Conservation (phyloP, 2,329 filamentous ascomycete genomes). For the Sporothrix inflata region DNA sequence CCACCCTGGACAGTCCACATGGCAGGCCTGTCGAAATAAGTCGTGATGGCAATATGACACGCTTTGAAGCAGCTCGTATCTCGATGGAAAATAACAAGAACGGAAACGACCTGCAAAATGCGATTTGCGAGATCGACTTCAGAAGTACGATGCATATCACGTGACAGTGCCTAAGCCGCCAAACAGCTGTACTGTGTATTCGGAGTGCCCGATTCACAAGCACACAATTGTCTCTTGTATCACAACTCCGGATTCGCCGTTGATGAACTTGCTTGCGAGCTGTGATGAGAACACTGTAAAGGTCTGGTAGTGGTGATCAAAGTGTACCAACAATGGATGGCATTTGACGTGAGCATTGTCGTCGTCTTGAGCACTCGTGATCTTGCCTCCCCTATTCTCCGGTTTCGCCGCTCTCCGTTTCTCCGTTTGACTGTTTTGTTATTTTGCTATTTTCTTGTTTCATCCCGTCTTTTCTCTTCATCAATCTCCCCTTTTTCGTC, state of each 20-base stretch:
- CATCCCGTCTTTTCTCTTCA: slow-evolving; percentile 20
- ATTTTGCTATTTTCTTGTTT: neutral
- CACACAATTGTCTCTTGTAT: too few relatives aligned
- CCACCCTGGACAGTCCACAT: neutral
- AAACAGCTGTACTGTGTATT: neutral
- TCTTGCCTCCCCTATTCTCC: neutral
- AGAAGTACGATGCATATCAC: neutral
- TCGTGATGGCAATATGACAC: neutral
- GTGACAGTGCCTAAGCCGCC: neutral
- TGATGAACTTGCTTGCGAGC: neutral
- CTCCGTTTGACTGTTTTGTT: neutral
- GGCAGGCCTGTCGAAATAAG: neutral
- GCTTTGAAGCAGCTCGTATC: neutral
- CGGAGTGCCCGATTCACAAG: neutral
- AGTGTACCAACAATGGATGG: neutral
- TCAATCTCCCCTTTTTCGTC: neutral
- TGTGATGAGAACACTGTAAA: too few relatives aligned
- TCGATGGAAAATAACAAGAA: neutral
- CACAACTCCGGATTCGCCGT: neutral
- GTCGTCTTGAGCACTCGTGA: neutral
- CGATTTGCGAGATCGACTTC: neutral
- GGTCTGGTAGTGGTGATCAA: too few relatives aligned
- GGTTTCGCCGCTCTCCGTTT: neutral
- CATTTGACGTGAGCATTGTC: neutral
- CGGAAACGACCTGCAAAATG: neutral